Percentiles rank a stretch among this genome's conserved stretches.
Evolutionary conservation across 495 filamentous ascomycete genomes (phyloP).

Genomic region (Aspergillus cristatus): DNA sequence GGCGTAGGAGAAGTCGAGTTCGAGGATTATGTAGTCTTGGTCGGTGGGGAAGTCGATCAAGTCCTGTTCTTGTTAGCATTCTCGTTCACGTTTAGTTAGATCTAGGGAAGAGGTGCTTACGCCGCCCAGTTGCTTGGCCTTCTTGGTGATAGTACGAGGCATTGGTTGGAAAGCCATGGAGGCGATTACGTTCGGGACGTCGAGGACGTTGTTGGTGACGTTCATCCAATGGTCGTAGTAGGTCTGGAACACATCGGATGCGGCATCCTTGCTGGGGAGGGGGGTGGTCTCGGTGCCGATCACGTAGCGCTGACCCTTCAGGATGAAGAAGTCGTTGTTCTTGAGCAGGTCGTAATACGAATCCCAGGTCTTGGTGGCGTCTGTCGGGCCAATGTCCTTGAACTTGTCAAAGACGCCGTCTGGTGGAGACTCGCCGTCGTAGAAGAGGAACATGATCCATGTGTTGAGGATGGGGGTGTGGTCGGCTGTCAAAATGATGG

Average conservation of each 20-base stretch:
- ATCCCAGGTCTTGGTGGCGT: constrained; percentile 42
- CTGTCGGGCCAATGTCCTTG: constrained; percentile 36
- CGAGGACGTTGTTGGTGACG: constrained; percentile 27
- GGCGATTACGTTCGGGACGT: constrained; percentile 38
- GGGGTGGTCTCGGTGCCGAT: constrained; percentile 51
- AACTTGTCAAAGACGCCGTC: constrained; percentile 47
- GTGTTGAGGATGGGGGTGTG: constrained; percentile 40
- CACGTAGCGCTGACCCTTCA: constrained; percentile 41
- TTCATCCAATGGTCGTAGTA: constrained; percentile 47
- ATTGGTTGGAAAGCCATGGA: constrained; percentile 50
- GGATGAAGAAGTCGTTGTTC: constrained; percentile 28
- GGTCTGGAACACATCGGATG: constrained; percentile 32
- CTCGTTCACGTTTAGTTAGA: not conserved
- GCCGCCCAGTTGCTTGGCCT: constrained; percentile 38
- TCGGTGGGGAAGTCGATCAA: constrained; percentile 42
- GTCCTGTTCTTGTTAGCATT: constrained; percentile 24
- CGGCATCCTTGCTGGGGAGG: constrained; percentile 33
- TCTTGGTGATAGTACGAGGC: constrained; percentile 37
- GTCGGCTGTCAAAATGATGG: constrained; percentile 46
- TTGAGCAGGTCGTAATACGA: constrained; percentile 43
- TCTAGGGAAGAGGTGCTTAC: constrained; percentile 13
- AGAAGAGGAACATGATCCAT: constrained; percentile 56
- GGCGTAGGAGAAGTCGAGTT: constrained; percentile 46
- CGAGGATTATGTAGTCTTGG: constrained; percentile 46
- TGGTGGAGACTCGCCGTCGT: constrained; percentile 48